Conservation (phyloP, 2,329 filamentous ascomycete species). For the Fusarium robinianum region DNA sequence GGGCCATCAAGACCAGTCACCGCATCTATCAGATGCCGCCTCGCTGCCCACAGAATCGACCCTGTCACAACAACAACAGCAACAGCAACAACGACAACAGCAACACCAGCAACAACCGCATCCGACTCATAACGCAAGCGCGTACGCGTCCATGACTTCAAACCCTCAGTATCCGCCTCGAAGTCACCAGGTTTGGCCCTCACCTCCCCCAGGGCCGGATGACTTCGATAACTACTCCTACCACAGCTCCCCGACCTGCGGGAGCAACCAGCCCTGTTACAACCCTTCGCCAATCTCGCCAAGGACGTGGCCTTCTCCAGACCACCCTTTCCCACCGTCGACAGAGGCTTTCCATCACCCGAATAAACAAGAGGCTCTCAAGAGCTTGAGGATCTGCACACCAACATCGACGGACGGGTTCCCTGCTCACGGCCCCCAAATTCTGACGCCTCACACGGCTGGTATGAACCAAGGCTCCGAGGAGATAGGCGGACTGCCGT, state of each 20-base stretch:
- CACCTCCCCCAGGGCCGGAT: slow-evolving; percentile 44
- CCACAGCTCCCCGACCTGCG: slow-evolving; percentile 40
- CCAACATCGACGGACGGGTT: slow-evolving; percentile 32
- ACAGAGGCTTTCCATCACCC: slow-evolving; percentile 25
- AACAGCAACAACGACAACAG: slow-evolving; percentile 13
- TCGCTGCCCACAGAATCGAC: slow-evolving; percentile 26
- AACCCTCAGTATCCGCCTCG: slow-evolving; percentile 31
- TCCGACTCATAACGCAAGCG: slow-evolving; percentile 22
- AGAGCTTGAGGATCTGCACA: slow-evolving; percentile 32
- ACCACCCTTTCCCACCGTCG: slow-evolving; percentile 26
- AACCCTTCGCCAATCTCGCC: slow-evolving; percentile 41
- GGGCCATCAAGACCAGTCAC: slow-evolving; percentile 26
- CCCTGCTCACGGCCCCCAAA: slow-evolving; percentile 20
- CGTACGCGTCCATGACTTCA: slow-evolving; percentile 32
- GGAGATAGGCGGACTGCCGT: slow-evolving; percentile 23
- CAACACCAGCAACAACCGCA: slow-evolving; percentile 21
- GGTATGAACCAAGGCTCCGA: slow-evolving; percentile 23
- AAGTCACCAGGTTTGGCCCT: slow-evolving; percentile 40
- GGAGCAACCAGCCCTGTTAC: slow-evolving; percentile 33
- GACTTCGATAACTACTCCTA: slow-evolving; percentile 46
- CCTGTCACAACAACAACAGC: slow-evolving; percentile 28
- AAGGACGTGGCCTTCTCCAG: slow-evolving; percentile 42
- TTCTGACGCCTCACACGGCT: slow-evolving; percentile 25
- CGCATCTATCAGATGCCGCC: slow-evolving; percentile 30
- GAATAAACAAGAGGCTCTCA: slow-evolving; percentile 29